These are phyloP conservation scores for Oryza coarctata DNA, from an alignment of 176 grass and related monocot species.

Conservation along the genomic window DNA sequence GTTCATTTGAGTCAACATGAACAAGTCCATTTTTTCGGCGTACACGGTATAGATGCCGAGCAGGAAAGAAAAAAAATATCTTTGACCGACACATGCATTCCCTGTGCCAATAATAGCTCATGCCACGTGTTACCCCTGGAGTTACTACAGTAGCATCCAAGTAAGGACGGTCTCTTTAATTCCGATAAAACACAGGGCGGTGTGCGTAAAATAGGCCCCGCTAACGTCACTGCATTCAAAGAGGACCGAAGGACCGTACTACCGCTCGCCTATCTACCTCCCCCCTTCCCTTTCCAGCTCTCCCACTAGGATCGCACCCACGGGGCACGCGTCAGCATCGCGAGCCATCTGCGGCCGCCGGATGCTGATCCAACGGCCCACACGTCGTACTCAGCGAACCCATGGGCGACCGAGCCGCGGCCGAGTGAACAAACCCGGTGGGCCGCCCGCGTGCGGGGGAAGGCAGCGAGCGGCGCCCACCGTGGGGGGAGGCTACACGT, in stretches of 20 bases:
- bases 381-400: background rate
- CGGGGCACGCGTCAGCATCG: background rate
- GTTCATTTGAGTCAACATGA: too few species aligned
- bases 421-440: background rate
- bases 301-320: too few species aligned
- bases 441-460: background rate
- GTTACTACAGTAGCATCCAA: conserved; percentile 23
- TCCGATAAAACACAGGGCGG: background rate
- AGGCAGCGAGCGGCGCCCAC: background rate
- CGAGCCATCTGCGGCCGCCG: background rate
- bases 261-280: background rate
- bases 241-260: background rate
- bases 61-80: too few species aligned
- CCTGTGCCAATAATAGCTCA: too few species aligned
- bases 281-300: background rate
- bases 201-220: background rate
- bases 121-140: background rate
- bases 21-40: too few species aligned
- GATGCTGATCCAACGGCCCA: background rate
- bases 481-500: background rate
- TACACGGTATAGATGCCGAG: too few species aligned
- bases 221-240: background rate
- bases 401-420: background rate
- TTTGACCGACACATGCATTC: too few species aligned
- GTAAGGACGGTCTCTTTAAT: background rate